Conservation (phyloP, 345 rosid genomes). For the Dovyalis caffra region DNA sequence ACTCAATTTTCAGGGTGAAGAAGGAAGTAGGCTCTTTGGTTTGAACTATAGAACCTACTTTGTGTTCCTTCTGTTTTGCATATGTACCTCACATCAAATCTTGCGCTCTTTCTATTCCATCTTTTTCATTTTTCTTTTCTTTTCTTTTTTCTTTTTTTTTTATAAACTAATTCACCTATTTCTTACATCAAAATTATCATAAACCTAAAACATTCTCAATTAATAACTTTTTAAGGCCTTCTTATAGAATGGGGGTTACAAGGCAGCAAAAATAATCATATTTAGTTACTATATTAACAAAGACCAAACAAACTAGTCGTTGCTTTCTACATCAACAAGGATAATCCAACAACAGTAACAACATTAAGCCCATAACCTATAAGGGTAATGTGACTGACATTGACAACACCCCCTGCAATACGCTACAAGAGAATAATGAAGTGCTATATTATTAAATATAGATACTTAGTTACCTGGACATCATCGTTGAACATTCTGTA, state of each 20-base stretch:
- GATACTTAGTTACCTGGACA: conserved; percentile 72
- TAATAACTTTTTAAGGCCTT: not conserved
- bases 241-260: not conserved
- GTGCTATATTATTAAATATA: conserved; percentile 8
- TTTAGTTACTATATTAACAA: not conserved
- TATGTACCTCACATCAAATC: not conserved
- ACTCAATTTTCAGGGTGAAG: not conserved
- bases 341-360: no score
- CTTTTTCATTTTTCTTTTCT: no score
- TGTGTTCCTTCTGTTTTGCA: not conserved
- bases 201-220: not conserved
- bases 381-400: not conserved
- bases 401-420: not conserved
- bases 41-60: not conserved
- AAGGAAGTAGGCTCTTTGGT: not conserved
- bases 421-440: not conserved
- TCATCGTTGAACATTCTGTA: conserved; percentile 98
- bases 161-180: no score
- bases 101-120: not conserved
- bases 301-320: not conserved
- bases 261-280: not conserved
- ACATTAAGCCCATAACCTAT: no score
- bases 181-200: not conserved
- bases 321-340: not conserved
- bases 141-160: no score